Base-by-base conservation (phyloP, 345 rosid genomes). In the Physaria fendleri region DNA sequence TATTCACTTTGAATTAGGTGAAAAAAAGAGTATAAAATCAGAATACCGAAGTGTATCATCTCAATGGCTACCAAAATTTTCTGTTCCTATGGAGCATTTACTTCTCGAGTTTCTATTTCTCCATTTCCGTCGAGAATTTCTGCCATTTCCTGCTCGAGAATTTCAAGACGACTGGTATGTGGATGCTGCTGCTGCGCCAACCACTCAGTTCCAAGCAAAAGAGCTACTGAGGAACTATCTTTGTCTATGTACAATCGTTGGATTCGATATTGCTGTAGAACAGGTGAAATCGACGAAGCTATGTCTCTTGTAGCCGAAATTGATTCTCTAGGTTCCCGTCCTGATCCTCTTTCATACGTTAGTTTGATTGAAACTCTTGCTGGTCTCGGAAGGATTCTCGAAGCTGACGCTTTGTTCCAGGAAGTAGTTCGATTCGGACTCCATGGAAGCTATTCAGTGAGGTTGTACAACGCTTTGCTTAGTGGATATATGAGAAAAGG, bases 341-440 rank as follows among this genome's bases (percentile, higher is more conserved):
- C 80, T 9, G 73, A 54, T 59, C 65, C 66, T 6, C 38, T 25
- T 14, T 73, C 85, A 0, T 82, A 80, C 69, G 47, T 71, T 46
- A 51, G 48, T 39, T 57, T 85, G 65, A 74, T 82, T 44, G 82
- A 80, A 52, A 35, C 81, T 15, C 72, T 80, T 21, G 74, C 74
- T 5, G 44, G 61, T 52, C 66, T 63, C 56, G 84, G 88, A 7
- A 74, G 92, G 68, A 80, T 79, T 17, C 71, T 74, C 35, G 92
- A 85, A 71, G 85, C 85, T 2, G 88, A 85, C 27, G 79, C 81
- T 44, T 43, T 85, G 56, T 77, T 80, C 45, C 84, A 74, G 8
- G 85, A 85, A 69, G 68, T 78, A 73, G 6, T 59, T 1, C 65
- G 51, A 40, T 56, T 49, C 29, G 84, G 79, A 7, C 16, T 71